phyloP scores from a whole-genome alignment of 148 eudicot species.

The Amaranthus cruentus region DNA sequence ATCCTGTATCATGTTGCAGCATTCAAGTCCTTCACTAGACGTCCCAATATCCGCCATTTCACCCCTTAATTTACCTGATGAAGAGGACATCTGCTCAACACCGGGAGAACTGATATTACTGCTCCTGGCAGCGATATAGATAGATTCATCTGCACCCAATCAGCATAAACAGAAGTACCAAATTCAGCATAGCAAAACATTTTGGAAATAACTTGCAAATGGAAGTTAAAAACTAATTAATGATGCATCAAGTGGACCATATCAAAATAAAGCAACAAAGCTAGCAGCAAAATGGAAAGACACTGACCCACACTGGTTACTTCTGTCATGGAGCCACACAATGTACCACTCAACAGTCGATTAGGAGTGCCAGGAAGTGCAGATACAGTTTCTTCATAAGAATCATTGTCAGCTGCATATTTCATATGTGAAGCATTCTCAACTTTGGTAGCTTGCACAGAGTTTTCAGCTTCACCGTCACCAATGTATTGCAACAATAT shows the following conservation, averaged over 20 bases:
- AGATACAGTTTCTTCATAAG: not conserved
- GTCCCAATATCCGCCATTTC: not conserved
- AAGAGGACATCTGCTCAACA: not conserved
- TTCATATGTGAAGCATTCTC: not conserved
- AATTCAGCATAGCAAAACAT: not conserved
- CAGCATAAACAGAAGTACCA: not conserved
- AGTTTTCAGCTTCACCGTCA: not conserved
- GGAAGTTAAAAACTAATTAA: not conserved
- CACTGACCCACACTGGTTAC: constrained; percentile 1
- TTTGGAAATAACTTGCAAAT: not conserved
- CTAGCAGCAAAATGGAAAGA: not conserved
- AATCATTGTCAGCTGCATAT: not conserved
- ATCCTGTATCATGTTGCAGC: not conserved
- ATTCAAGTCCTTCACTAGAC: not conserved
- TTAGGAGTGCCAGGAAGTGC: not conserved
- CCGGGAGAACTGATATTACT: not conserved
- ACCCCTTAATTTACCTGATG: not conserved
- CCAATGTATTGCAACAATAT: not conserved
- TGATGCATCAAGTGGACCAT: not conserved
- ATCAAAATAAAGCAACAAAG: not conserved
- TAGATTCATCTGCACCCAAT: constrained; percentile 1
- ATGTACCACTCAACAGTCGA: not conserved
- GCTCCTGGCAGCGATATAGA: constrained; percentile 1
- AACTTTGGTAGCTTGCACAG: not conserved
- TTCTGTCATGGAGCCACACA: not conserved